Percentiles rank a stretch among this genome's conserved stretches.
phyloP scores from a whole-genome alignment of 345 rosid species.

The Dimocarpus longan region DNA sequence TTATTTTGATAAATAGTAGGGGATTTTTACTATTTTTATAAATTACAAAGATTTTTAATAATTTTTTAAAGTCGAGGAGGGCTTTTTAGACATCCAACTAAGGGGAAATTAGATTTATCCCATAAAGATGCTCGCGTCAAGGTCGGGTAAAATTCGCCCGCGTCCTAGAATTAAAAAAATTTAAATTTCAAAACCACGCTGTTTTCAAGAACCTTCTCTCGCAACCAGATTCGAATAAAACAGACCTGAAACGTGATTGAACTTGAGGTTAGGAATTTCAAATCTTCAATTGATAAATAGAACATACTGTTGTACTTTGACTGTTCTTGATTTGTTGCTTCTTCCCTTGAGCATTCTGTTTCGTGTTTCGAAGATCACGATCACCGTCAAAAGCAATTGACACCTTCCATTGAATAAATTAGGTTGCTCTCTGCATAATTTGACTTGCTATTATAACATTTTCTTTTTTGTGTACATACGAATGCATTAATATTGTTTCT shows the following conservation, averaged over 20 bases:
- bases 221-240: background rate
- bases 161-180: background rate
- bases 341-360: background rate
- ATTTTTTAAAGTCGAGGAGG: no score
- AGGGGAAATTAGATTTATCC: no score
- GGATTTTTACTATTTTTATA: no score
- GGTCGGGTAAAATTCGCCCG: constrained; percentile 7
- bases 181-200: background rate
- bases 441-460: background rate
- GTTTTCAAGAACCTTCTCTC: background rate
- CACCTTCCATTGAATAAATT: background rate
- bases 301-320: background rate
- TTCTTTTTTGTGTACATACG: background rate
- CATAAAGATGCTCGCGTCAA: background rate
- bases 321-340: background rate
- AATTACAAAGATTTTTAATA: no score
- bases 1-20: no score
- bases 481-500: background rate
- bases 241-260: background rate
- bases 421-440: background rate
- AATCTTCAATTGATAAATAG: background rate
- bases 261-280: constrained; percentile 9
- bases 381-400: background rate
- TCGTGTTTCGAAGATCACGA: background rate
- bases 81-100: no score